Evolutionary conservation across 2,329 filamentous ascomycete species (phyloP), one percentile per base, ranked within the genome.

Genomic region (Aspergillus aculeatinus): DNA sequence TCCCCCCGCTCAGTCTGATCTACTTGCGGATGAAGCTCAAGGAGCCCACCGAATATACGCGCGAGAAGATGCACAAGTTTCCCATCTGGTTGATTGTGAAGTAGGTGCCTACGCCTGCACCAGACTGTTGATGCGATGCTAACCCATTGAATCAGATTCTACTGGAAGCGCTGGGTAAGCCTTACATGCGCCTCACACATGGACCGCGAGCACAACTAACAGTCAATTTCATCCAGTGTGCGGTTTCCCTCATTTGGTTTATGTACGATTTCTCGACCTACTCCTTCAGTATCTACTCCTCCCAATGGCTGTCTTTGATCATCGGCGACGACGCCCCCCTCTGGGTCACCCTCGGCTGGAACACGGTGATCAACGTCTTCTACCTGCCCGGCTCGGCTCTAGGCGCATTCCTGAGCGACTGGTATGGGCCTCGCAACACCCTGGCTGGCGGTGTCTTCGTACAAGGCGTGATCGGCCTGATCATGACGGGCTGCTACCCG

Each of bases 251-350:
- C 23, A 90, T 96, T 70, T 96, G 92, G 91, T 95, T 95, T 75
- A 84, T 94, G 63, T 96, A 92, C 72, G 87, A 92, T 82, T 96
- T 96, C 76, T 91, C 89, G 2, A 80, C 87, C 2, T 96, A 96
- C 74, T 88, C 89, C 0, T 96, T 96, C 72, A 84, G 89, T 55
- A 91, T 96, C 69, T 97, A 95, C 79, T 90, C 89, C 0, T 88
- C 88, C 1, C 84, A 87, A 29, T 81, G 78, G 78, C 65, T 82
- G 9, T 33, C 58, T 0, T 72, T 80, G 1, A 94, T 96, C 68
- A 78, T 96, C 0, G 84, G 85, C 10, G 70, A 80, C 0, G 68
- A 73, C 4, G 81, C 85, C 0, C 83, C 88, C 0, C 79, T 96
- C 1, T 94, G 91, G 70, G 89, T 89, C 63, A 79, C 87, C 11